phyloP scores from a whole-genome alignment of 2,329 filamentous ascomycete genomes.

The Curvularia lunata region DNA sequence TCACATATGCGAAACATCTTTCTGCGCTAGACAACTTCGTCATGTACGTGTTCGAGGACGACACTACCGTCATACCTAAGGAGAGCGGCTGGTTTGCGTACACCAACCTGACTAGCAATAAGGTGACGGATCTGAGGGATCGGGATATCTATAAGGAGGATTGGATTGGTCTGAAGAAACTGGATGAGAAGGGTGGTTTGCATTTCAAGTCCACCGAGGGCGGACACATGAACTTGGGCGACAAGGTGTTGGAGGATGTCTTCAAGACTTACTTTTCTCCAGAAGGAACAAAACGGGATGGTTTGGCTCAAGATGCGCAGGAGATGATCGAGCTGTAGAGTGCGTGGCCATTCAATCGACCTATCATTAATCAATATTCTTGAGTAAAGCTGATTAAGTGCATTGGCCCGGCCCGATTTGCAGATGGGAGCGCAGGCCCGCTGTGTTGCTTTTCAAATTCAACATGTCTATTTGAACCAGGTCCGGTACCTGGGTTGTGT shows the following conservation, averaged over 20 bases:
- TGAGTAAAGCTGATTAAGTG: conserved; percentile 2
- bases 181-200: conserved; percentile 81
- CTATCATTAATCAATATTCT: background rate
- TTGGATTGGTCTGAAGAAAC: conserved; percentile 82
- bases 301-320: conserved; percentile 19
- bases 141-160: conserved; percentile 83
- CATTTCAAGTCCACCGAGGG: conserved; percentile 76
- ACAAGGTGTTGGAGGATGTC: conserved; percentile 68
- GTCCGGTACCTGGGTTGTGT: background rate
- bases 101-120: conserved; percentile 65
- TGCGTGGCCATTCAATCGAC: no score
- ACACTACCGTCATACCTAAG: conserved; percentile 85
- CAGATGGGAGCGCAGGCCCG: background rate
- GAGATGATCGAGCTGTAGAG: conserved; percentile 38
- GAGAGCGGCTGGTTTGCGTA: conserved; percentile 91
- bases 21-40: conserved; percentile 75
- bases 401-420: background rate
- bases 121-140: conserved; percentile 70
- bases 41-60: conserved; percentile 88
- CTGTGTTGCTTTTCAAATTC: background rate
- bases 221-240: conserved; percentile 80
- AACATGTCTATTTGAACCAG: background rate
- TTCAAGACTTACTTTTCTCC: conserved; percentile 72
- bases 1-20: conserved; percentile 74
- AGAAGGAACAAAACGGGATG: conserved; percentile 19